A percentile compares a stretch with the other conserved stretches of the same genome.
These are phyloP conservation scores for Ceratobasidium sp. DNA, from an alignment of 1,284 basidiomycete species.

Conservation along the genomic window DNA sequence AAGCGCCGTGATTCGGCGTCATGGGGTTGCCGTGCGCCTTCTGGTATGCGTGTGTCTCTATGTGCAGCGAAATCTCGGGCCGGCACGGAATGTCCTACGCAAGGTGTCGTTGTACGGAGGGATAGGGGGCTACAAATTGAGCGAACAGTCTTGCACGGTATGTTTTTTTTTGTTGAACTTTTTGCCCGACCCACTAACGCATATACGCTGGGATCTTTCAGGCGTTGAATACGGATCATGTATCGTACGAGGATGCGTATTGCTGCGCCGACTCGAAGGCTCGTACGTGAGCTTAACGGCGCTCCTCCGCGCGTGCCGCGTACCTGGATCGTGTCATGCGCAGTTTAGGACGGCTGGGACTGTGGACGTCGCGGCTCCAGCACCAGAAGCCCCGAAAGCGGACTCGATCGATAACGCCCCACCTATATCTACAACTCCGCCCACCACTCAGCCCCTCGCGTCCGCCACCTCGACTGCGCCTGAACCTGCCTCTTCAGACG, in stretches of 20 bases:
- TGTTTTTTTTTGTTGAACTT: neutral
- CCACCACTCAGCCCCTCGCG: neutral
- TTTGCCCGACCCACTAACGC: neutral
- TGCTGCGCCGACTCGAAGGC: conserved; percentile 40
- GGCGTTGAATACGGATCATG: conserved; percentile 37
- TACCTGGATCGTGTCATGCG: conserved; percentile 38
- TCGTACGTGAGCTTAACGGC: conserved; percentile 36
- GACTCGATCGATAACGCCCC: conserved; percentile 16
- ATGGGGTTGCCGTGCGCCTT: conserved; percentile 36
- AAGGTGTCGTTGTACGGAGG: conserved; percentile 17
- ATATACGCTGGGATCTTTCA: neutral
- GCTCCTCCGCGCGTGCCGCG: conserved; percentile 35
- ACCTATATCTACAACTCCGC: neutral
- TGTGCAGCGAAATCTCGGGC: neutral
- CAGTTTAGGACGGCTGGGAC: conserved; percentile 35
- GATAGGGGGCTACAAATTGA: conserved; percentile 19
- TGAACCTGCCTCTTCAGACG: conserved; percentile 24
- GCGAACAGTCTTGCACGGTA: conserved; percentile 33
- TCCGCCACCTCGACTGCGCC: conserved; percentile 13
- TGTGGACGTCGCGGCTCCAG: conserved; percentile 19
- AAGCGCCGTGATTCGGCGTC: conserved; percentile 28
- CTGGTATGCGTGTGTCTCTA: conserved; percentile 37
- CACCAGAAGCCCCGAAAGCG: conserved; percentile 11
- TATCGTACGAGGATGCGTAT: conserved; percentile 30
- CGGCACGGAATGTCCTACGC: conserved; percentile 10